Base-by-base conservation (phyloP, 1,284 basidiomycete genomes). In the Cystobasidium slooffiae region DNA sequence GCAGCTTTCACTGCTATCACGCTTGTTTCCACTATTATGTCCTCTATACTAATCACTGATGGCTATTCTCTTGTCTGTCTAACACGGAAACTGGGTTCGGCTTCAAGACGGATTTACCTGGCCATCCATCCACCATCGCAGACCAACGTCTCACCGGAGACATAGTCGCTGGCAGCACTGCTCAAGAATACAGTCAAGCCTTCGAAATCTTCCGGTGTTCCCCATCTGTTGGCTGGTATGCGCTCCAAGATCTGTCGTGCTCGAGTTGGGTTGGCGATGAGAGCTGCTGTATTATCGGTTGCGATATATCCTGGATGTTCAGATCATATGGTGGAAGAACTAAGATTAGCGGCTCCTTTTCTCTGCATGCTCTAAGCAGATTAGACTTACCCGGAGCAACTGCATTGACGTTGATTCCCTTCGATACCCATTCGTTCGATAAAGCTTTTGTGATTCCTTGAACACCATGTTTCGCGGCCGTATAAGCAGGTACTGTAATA, bases 201-300 rank as follows among this genome's bases (percentile, higher is more conserved):
- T 46, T 91, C 92, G 83, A 97, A 95, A 84, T 97, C 94, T 55
- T 85, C 85, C 1, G 94, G 93, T 43, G 86, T 84, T 46, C 93
- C 95, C 95, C 95, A 97, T 75, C 94, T 85, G 20, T 89, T 90
- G 7, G 91, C 90, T n/a, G 93, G 93, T 77, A 95, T 96, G 73
- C 94, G 88, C 81, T 73, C 39, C 73, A 91, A 89, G 81, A 97
- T 96, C 84, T 97, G 94, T 68, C 89, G 88, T 74, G 90, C 85
- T 64, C 92, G 88, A 52, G 85, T 86, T 51, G 90, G 88, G 82
- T 94, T 90, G 59, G 86, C 85, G 55, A 94, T 86, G 59, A 94
- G 85, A 78, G 87, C 88, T 80, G 90, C 89, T 82, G 93, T 94
- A 88, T 92, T 92, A 80, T 95, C 93, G 47, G 94, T 95, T 20